A percentile compares a stretch with the other conserved stretches of the same genome.
Evolutionary conservation across 441 rosid species (phyloP).

Genomic region (Pelargonium citronellum): DNA sequence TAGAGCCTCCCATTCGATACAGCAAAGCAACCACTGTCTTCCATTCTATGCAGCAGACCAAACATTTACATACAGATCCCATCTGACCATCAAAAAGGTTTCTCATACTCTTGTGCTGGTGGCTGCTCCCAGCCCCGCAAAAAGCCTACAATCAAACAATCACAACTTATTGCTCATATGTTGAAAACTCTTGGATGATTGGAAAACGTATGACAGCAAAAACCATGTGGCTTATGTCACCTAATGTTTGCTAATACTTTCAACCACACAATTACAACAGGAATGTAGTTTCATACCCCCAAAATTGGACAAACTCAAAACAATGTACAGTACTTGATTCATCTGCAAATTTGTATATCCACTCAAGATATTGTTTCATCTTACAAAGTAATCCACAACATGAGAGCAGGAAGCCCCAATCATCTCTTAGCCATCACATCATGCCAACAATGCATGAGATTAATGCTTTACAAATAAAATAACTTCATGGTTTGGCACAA

Average conservation of each 20-base stretch:
- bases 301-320: too few species aligned
- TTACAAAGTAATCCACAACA: neutral
- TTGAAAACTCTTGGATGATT: neutral
- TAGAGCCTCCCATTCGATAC: neutral
- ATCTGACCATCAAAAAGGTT: constrained; percentile 58
- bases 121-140: constrained; percentile 82
- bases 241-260: neutral
- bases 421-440: neutral
- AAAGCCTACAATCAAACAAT: constrained; percentile 47
- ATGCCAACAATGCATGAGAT: neutral
- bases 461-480: neutral
- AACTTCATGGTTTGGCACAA: constrained; percentile 1
- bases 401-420: neutral
- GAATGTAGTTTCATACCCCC: too few species aligned
- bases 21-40: too few species aligned
- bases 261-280: neutral
- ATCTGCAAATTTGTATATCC: too few species aligned
- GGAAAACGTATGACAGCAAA: neutral
- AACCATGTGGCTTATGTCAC: neutral
- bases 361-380: too few species aligned
- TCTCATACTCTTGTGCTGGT: constrained; percentile 60
- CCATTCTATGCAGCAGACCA: neutral
- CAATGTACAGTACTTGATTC: too few species aligned
- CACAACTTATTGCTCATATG: neutral
- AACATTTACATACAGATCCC: neutral